Conservation (phyloP, 192 early-diverging fungal genomes). For the Diversispora eburnea region DNA sequence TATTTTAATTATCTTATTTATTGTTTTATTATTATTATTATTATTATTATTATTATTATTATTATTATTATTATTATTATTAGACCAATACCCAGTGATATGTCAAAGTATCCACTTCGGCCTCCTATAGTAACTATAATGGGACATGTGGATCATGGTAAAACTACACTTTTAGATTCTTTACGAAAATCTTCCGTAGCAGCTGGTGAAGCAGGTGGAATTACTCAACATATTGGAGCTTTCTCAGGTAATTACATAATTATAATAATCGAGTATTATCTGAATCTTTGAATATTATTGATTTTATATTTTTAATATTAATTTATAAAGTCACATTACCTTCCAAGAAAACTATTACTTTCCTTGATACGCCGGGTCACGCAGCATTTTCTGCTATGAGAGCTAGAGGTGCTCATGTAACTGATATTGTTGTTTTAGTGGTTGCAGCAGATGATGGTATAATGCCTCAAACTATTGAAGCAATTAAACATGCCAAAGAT, state of each 20-base stretch:
- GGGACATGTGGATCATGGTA: slow-evolving; percentile 91
- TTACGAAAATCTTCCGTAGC: slow-evolving; percentile 89
- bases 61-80: slow-evolving; percentile 30
- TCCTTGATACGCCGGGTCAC: slow-evolving; percentile 96
- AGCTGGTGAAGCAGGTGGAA: slow-evolving; percentile 91
- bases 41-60: slow-evolving; percentile 29
- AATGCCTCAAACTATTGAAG: slow-evolving; percentile 97
- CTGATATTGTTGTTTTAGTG: slow-evolving; percentile 95
- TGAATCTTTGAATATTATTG: not conserved
- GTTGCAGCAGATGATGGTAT: slow-evolving; percentile 97
- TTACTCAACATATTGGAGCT: slow-evolving; percentile 98
- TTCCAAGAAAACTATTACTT: slow-evolving; percentile 76
- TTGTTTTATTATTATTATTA: not conserved
- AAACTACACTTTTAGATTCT: slow-evolving; percentile 91
- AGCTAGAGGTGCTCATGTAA: slow-evolving; percentile 85
- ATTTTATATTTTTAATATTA: not conserved
- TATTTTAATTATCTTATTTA: not conserved
- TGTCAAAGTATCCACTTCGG: slow-evolving; percentile 66
- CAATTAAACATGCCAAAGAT: slow-evolving; percentile 84
- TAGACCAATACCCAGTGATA: slow-evolving; percentile 66
- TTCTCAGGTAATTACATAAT: slow-evolving; percentile 61
- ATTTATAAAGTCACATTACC: slow-evolving; percentile 50
- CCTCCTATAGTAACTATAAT: slow-evolving; percentile 96
- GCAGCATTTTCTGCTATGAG: slow-evolving; percentile 95
- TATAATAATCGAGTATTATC: not conserved